Percentiles rank a stretch among this genome's conserved stretches.
These are phyloP conservation scores for Rosa multiflora DNA, from an alignment of 306 rosid species.

Conservation along the genomic window DNA sequence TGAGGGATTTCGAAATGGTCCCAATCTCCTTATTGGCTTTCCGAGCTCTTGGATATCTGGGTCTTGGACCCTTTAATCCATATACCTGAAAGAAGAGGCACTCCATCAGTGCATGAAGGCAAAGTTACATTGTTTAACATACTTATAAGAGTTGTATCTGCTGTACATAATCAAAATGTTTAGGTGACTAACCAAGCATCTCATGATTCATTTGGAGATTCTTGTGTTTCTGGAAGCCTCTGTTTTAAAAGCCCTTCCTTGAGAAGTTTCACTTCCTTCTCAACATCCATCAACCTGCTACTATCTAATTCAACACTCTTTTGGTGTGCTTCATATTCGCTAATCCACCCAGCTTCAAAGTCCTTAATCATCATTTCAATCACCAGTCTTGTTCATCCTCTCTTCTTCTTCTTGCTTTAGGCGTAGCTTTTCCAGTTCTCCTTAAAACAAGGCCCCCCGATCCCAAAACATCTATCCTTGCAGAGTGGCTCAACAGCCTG, in stretches of 20 bases:
- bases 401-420: conserved; percentile 85
- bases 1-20: conserved; percentile 76
- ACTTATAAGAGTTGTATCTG: conserved; percentile 5
- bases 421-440: conserved; percentile 73
- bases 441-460: conserved; percentile 91
- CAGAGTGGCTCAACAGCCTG: conserved; percentile 79
- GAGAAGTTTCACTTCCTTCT: conserved; percentile 44
- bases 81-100: conserved; percentile 52
- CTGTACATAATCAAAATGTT: neutral
- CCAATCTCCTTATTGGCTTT: conserved; percentile 73
- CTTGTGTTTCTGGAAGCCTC: conserved; percentile 39
- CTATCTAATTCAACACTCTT: conserved; percentile 35
- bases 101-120: neutral
- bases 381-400: conserved; percentile 33
- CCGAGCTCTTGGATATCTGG: conserved; percentile 87
- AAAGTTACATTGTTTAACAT: neutral
- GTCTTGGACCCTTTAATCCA: conserved; percentile 90
- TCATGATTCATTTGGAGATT: conserved; percentile 37
- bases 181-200: conserved; percentile 34
- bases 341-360: conserved; percentile 49
- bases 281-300: conserved; percentile 44
- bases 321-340: conserved; percentile 37
- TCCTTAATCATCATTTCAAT: conserved; percentile 47
- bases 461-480: conserved; percentile 66
- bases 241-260: conserved; percentile 41